These are phyloP conservation scores for Hygrophoropsis aurantiaca DNA, from an alignment of 768 basidiomycete genomes.

Conservation along the genomic window DNA sequence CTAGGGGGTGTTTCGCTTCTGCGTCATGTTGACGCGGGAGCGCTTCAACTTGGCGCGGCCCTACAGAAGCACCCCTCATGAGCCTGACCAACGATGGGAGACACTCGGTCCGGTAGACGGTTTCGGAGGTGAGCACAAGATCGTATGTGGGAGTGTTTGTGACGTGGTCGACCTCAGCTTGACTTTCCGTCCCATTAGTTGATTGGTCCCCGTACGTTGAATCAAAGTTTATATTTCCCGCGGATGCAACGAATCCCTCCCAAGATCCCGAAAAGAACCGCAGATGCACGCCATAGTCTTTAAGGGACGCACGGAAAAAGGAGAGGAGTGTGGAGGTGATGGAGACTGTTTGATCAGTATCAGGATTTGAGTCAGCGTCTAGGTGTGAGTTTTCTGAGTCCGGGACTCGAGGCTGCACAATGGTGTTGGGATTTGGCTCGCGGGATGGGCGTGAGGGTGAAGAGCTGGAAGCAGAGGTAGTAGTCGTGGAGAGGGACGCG, in stretches of 20 bases:
- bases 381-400: too few relatives aligned
- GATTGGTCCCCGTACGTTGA: too few relatives aligned
- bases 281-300: conserved; percentile 52
- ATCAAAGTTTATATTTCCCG: not conserved
- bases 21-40: conserved; percentile 2
- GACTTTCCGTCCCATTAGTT: too few relatives aligned
- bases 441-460: conserved; percentile 18
- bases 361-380: too few relatives aligned
- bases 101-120: conserved; percentile 76
- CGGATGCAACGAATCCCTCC: conserved; percentile 47
- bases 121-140: conserved; percentile 86
- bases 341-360: too few relatives aligned
- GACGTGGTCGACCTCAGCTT: too few relatives aligned
- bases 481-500: conserved; percentile 1
- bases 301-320: conserved; percentile 65
- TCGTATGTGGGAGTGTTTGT: conserved; percentile 54
- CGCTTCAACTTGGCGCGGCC: not conserved
- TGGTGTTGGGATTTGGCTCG: conserved; percentile 31
- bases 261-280: conserved; percentile 85
- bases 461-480: too few relatives aligned
- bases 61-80: conserved; percentile 40
- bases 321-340: conserved; percentile 62
- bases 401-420: too few relatives aligned
- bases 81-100: conserved; percentile 59
- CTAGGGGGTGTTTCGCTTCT: not conserved